These are phyloP conservation scores for Botrytis tulipae DNA, from an alignment of 2,329 filamentous ascomycete genomes.

Conservation along the genomic window DNA sequence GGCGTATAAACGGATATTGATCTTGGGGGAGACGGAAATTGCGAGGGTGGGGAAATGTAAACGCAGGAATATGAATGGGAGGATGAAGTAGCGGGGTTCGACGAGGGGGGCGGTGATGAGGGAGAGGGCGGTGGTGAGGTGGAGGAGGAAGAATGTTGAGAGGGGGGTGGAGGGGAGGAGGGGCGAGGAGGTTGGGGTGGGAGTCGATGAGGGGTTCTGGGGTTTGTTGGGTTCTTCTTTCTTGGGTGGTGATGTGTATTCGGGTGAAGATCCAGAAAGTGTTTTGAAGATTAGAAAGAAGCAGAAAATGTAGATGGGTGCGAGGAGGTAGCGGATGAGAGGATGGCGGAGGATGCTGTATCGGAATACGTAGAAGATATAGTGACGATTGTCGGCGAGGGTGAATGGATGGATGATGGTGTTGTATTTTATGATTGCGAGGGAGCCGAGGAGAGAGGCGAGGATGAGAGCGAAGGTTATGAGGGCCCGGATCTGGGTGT, in stretches of 20 bases:
- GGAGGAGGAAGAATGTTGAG: slow-evolving; percentile 55
- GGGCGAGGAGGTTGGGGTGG: not conserved
- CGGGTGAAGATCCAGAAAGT: slow-evolving; percentile 47
- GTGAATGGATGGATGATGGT: slow-evolving; percentile 96
- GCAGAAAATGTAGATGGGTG: slow-evolving; percentile 67
- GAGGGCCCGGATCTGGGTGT: not conserved
- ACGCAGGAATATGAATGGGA: slow-evolving; percentile 92
- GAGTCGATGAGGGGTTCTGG: not conserved
- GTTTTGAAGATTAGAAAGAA: slow-evolving; percentile 66
- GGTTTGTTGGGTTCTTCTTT: not conserved
- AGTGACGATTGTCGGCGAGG: slow-evolving; percentile 93
- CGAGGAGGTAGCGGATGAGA: slow-evolving; percentile 63
- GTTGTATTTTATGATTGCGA: slow-evolving; percentile 68
- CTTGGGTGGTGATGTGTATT: not conserved
- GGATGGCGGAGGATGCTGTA: slow-evolving; percentile 69
- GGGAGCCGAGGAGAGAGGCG: not conserved
- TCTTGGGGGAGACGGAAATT: not conserved
- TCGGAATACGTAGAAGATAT: slow-evolving; percentile 94
- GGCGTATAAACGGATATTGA: slow-evolving; percentile 40
- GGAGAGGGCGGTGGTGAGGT: slow-evolving; percentile 72
- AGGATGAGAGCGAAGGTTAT: not conserved
- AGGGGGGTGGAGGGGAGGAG: slow-evolving; percentile 40
- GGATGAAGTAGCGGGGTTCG: slow-evolving; percentile 92
- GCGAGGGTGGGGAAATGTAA: slow-evolving; percentile 70
- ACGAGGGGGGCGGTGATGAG: slow-evolving; percentile 88